Conservation (phyloP, 2,329 filamentous ascomycete species). For the Penicillium brevicompactum region DNA sequence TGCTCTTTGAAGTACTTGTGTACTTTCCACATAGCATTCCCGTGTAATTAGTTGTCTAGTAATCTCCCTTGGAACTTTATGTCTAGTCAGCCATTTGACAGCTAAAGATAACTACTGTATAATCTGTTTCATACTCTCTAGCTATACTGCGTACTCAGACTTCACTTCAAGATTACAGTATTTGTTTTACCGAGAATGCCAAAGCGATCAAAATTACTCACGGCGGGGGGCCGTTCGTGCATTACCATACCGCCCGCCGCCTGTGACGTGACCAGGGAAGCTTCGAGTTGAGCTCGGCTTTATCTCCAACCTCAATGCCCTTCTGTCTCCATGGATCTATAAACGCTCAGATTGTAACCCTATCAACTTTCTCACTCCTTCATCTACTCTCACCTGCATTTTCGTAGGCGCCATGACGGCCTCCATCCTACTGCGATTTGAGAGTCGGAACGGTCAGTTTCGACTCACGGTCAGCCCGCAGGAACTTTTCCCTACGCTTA, state of each 20-base stretch:
- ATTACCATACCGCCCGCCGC: slow-evolving; percentile 18
- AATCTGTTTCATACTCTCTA: too few relatives aligned
- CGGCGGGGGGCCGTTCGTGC: background rate
- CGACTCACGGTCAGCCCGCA: slow-evolving; percentile 76
- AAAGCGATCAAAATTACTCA: too few relatives aligned
- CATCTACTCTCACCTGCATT: background rate
- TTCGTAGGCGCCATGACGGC: slow-evolving; percentile 32
- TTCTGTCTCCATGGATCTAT: background rate
- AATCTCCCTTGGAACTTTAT: too few relatives aligned
- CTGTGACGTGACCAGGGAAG: slow-evolving; percentile 27
- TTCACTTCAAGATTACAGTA: background rate
- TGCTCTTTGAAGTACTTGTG: too few relatives aligned
- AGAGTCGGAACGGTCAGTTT: slow-evolving; percentile 90
- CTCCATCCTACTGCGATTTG: slow-evolving; percentile 79
- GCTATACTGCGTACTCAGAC: too few relatives aligned
- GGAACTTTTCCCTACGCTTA: slow-evolving; percentile 67
- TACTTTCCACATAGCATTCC: too few relatives aligned
- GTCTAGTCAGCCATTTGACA: too few relatives aligned
- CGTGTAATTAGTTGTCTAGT: too few relatives aligned
- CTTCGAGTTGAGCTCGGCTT: slow-evolving; percentile 13
- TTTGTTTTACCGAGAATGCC: background rate
- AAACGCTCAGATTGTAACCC: background rate
- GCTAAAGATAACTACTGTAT: too few relatives aligned
- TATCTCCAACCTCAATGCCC: slow-evolving; percentile 1
- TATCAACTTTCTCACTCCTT: background rate